Evolutionary conservation across 2,329 filamentous ascomycete genomes (phyloP), one percentile per base, ranked within the genome.

Genomic region (Pyrenophora graminea): DNA sequence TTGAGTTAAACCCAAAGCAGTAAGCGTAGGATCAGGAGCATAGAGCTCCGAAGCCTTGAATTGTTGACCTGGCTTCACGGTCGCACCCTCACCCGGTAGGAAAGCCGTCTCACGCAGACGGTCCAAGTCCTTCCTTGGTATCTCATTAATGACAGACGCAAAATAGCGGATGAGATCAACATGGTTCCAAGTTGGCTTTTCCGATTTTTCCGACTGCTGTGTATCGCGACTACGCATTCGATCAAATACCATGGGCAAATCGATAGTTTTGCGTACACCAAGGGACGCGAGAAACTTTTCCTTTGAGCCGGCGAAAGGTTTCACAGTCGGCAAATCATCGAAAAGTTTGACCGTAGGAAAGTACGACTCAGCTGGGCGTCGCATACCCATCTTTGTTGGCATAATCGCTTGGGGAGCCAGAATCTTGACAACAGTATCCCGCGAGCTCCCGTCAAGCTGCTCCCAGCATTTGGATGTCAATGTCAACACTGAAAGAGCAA

Each of bases 141-240:
- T 97, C 62, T 99, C 94, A 45, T 89, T 84, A 53, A 85, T 85
- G 23, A 99, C 94, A 7, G 92, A 96, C 9, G 93, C 85, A 37
- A 99, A 82, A 64, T 99, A 99, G 63, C 91, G 93, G 73, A 99
- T 91, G 21, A 99, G 79, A 69, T 99, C 93, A 54, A 96, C 86
- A 69, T 97, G 93, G 51, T 91, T 97, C 90, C 90, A 96, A 71
- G 86, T 82, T 18, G 77, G 75, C 18, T 78, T 79, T 21, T 82
- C 81, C 17, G 76, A 68, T 2, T 52, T 52, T 2, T 48, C 49
- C 0, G 45, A 10, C 36, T 72, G 55, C n/a, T 79, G 77, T 8
- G 71, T 72, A 12, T 85, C 79, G 13, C 82, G 80, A 44, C 82
- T 86, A 60, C 97, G 82, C 37, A 99, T 81, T 38, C 93, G 84